Evolutionary conservation across 495 filamentous ascomycete genomes (phyloP).

Genomic region (Parmelia sp.): DNA sequence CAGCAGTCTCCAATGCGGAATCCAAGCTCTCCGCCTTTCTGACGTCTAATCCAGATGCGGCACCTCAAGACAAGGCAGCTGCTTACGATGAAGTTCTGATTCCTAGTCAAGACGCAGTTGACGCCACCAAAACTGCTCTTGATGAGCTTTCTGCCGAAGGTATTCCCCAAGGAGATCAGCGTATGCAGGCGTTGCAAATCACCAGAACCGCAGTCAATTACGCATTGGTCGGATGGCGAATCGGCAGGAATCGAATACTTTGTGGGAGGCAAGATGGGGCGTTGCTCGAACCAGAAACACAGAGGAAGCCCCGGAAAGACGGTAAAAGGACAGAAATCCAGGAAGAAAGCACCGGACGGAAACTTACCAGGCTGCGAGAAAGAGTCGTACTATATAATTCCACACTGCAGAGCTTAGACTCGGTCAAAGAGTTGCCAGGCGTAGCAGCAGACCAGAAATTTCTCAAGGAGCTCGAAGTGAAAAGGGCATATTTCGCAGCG

Average conservation of each 20-base stretch:
- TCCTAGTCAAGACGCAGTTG: slow-evolving; percentile 87
- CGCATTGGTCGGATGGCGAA: slow-evolving; percentile 85
- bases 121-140: slow-evolving; percentile 86
- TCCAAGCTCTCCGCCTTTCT: slow-evolving; percentile 47
- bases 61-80: slow-evolving; percentile 55
- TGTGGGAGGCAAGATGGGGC: slow-evolving; percentile 74
- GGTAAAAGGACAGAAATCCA: slow-evolving; percentile 43
- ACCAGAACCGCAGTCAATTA: slow-evolving; percentile 91
- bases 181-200: slow-evolving; percentile 89
- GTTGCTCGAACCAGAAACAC: slow-evolving; percentile 47
- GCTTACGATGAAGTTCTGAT: slow-evolving; percentile 89
- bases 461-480: slow-evolving; percentile 66
- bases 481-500: slow-evolving; percentile 77
- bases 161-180: slow-evolving; percentile 72
- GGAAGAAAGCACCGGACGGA: slow-evolving; percentile 54
- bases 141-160: slow-evolving; percentile 81
- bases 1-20: slow-evolving; percentile 49
- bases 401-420: slow-evolving; percentile 80
- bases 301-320: slow-evolving; percentile 49
- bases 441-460: slow-evolving; percentile 80
- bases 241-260: slow-evolving; percentile 85
- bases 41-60: slow-evolving; percentile 35
- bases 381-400: slow-evolving; percentile 90
- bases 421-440: slow-evolving; percentile 81
- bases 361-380: slow-evolving; percentile 75